Base-by-base conservation (phyloP, 306 rosid genomes). In the Cucumis melo region DNA sequence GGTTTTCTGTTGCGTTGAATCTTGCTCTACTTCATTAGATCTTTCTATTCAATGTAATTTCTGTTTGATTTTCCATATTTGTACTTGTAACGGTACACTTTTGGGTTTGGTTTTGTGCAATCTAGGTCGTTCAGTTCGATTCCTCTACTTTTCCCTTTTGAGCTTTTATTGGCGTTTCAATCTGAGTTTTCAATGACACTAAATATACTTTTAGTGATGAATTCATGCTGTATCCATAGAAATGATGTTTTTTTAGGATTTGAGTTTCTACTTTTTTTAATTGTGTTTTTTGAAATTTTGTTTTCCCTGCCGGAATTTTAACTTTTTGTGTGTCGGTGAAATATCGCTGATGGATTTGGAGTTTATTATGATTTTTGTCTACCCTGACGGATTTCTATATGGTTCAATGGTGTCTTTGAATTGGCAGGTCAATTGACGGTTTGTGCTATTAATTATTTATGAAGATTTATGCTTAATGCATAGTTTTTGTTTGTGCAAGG, bases 21-120 rank as follows among this genome's bases (percentile, higher is more conserved):
- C 77, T 12, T 56, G 71, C 67, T 51, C 76, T 21, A 41, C 64
- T 51, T 66, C 65, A 24, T 32, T 74, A 64, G 82, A 82, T 87
- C 85, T 41, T 83, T 61, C 39, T 60, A 39, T 55, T 21, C 59
- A 68, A 41, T 24, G 29, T 41, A 59, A 29, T 42, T 68, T 44
- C 4, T 11, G 21, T 68, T 21, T 68, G 56, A 7, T 68, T 68
- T 72, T 72, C 21, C 41, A 29, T 16, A 5, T 80, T 19, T 64
- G 16, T 80, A 10, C 55, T 67, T 21, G 55, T 67, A 20, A 42
- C 74, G 8, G 36, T 12, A 21, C 74, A 44, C 7, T 68, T 73
- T 77, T 75, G 79, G 61, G n/a, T 19, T 62, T 20, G 29, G n/a
- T 77, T 46, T 77, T 29, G 27, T 62, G 20, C 36, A 60, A 63